Base-by-base conservation (phyloP, 2,329 filamentous ascomycete genomes). In the Penicillium thymicola region DNA sequence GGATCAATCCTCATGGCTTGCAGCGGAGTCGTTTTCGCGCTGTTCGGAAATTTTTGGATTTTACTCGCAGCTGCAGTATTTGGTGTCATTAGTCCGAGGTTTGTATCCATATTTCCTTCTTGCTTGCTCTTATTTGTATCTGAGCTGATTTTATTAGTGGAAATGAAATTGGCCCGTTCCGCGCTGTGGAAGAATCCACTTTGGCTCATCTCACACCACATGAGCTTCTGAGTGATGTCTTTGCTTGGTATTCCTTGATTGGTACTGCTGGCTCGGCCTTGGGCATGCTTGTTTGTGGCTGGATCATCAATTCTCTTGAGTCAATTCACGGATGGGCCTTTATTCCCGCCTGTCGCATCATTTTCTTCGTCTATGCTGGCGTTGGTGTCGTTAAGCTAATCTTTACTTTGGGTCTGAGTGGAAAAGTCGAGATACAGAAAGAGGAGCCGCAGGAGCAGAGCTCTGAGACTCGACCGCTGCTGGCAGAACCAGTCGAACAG, bases 161-260 rank as follows among this genome's bases (percentile, higher is more conserved):
- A 7, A 81, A 84, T 16, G 86, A 89, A 61, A 87, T 88, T 66
- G 86, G 86, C 0, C 86, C 86, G 0, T 89, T 89, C 62, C 76
- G 85, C 37, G 84, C 84, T 4, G 83, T 89, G 32, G 86, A 89
- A 66, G 85, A 89, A 75, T 85, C 82, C 0, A 84, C 82, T 34
- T 67, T 88, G 8, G 82, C 84, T 5, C 83, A 87, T 65, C 75
- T 88, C 43, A 87, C 84, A 0, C 78, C 73, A 0, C 77, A 80
- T 0, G 70, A 76, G 30, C 81, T 79, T 0, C 75, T 86, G 45
- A 76, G 83, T 14, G 85, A 88, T 69, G 84, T 89, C n/a, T 75
- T 88, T 57, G 80, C 82, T 9, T 89, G 86, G 86, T 87, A 89
- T 64, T 73, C 70, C 3, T 63, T 76, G 6, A 63, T 70, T 46